Evolutionary conservation across 805 yeast species (phyloP).

Genomic region (Ascoidea tarda): DNA sequence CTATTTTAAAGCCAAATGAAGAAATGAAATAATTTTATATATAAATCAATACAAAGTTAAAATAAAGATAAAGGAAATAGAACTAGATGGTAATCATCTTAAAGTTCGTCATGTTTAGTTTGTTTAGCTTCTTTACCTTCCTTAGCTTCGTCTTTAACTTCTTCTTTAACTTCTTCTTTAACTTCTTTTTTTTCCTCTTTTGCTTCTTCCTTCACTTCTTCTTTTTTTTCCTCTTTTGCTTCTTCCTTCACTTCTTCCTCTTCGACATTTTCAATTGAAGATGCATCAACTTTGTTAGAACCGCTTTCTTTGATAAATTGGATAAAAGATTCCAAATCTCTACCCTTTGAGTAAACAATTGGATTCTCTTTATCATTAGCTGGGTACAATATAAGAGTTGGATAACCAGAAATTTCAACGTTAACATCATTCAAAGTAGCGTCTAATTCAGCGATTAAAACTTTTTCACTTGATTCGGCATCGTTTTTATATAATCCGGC

Average conservation of each 20-base stretch:
- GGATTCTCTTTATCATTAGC: slow-evolving; percentile 66
- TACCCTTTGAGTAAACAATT: slow-evolving; percentile 49
- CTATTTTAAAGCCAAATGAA: too few species aligned
- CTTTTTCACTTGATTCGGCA: slow-evolving; percentile 32
- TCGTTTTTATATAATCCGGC: slow-evolving; percentile 52
- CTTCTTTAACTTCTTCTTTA: slow-evolving; percentile 9
- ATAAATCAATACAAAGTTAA: too few species aligned
- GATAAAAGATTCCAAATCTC: slow-evolving; percentile 61
- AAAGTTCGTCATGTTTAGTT: slow-evolving; percentile 10
- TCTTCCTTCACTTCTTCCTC: slow-evolving; percentile 19
- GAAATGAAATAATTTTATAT: too few species aligned
- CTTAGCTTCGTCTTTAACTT: slow-evolving; percentile 7
- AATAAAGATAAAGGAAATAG: too few species aligned
- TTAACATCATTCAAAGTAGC: slow-evolving; percentile 84
- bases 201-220: slow-evolving; percentile 11
- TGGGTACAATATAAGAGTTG: slow-evolving; percentile 83
- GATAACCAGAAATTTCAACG: slow-evolving; percentile 77
- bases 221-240: slow-evolving; percentile 9
- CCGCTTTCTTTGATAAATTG: slow-evolving; percentile 62
- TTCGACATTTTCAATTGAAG: slow-evolving; percentile 19
- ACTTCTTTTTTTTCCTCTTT: slow-evolving; percentile 5
- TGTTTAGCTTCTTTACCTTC: slow-evolving; percentile 11
- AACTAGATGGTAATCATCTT: not conserved
- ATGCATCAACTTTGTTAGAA: slow-evolving; percentile 44
- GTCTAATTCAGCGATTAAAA: slow-evolving; percentile 75